Conservation (phyloP, 1,284 basidiomycete species). For the Rhodotorula sp. region DNA sequence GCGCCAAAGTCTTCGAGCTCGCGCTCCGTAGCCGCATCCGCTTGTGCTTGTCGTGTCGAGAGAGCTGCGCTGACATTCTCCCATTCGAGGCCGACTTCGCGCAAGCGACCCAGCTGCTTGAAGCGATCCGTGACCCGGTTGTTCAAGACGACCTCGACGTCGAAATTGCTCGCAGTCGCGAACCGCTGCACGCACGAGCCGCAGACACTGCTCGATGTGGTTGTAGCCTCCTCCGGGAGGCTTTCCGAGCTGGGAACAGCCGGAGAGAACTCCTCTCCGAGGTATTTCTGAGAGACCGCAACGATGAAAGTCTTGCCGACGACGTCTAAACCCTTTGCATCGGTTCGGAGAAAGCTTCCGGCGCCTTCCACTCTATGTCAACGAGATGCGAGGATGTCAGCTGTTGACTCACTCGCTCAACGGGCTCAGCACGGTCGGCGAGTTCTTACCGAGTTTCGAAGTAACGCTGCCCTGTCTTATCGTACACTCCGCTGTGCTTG, state of each 20-base stretch:
- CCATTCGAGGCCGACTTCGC: slow-evolving; percentile 73
- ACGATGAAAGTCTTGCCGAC: slow-evolving; percentile 70
- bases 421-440: not conserved
- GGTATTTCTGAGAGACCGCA: slow-evolving; percentile 73
- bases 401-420: not conserved
- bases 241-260: not conserved
- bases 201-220: not conserved
- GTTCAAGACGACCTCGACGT: slow-evolving; percentile 80
- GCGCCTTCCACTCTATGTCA: slow-evolving; percentile 42
- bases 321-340: slow-evolving; percentile 39
- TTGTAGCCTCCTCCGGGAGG: not conserved
- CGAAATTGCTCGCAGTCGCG: slow-evolving; percentile 50
- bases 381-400: not conserved
- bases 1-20: not conserved
- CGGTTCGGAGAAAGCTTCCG: slow-evolving; percentile 46
- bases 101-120: slow-evolving; percentile 63
- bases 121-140: slow-evolving; percentile 73
- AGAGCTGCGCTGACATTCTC: slow-evolving; percentile 58
- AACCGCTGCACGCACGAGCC: slow-evolving; percentile 54
- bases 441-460: slow-evolving; percentile 68
- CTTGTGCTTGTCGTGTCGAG: not conserved
- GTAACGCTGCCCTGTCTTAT: slow-evolving; percentile 70
- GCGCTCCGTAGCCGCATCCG: slow-evolving; percentile 49
- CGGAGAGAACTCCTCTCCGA: slow-evolving; percentile 52
- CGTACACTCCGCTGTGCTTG: slow-evolving; percentile 71